Percentiles rank a stretch among this genome's conserved stretches.
Evolutionary conservation across 257 asterid species (phyloP).

Genomic region (Rubia yunnanensis): DNA sequence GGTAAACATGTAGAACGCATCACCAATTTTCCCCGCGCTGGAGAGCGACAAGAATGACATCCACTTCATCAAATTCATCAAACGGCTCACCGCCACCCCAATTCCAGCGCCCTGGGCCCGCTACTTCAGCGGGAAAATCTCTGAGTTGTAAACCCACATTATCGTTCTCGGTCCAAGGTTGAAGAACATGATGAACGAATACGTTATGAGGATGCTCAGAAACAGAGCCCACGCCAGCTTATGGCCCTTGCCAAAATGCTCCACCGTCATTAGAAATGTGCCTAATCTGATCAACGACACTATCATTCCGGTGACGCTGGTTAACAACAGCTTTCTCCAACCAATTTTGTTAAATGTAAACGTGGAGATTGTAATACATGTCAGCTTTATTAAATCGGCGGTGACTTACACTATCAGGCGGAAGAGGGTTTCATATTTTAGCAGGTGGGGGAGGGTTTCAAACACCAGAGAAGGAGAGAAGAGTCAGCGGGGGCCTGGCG

Average conservation of each 20-base stretch:
- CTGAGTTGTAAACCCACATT: slow-evolving; percentile 72
- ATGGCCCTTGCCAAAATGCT: slow-evolving; percentile 17
- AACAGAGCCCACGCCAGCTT: slow-evolving; percentile 41
- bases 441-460: no score
- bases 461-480: no score
- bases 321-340: slow-evolving; percentile 38
- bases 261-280: slow-evolving; percentile 39
- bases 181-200: slow-evolving; percentile 38
- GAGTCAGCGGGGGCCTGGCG: no score
- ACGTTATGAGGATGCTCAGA: slow-evolving; percentile 37
- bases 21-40: slow-evolving; percentile 44
- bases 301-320: slow-evolving; percentile 49
- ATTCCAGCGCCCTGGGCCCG: slow-evolving; percentile 60
- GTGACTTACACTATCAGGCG: slow-evolving; percentile 46
- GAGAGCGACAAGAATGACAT: slow-evolving; percentile 52
- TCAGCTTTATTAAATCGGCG: slow-evolving; percentile 44
- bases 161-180: slow-evolving; percentile 64
- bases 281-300: slow-evolving; percentile 42
- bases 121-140: slow-evolving; percentile 48
- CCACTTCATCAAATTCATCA: slow-evolving; percentile 56
- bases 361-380: slow-evolving; percentile 40
- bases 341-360: slow-evolving; percentile 49
- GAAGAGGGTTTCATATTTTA: no score
- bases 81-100: slow-evolving; percentile 54
- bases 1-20: slow-evolving; percentile 44